These are phyloP conservation scores for Caryocar brasiliense DNA, from an alignment of 441 rosid genomes.

Conservation along the genomic window DNA sequence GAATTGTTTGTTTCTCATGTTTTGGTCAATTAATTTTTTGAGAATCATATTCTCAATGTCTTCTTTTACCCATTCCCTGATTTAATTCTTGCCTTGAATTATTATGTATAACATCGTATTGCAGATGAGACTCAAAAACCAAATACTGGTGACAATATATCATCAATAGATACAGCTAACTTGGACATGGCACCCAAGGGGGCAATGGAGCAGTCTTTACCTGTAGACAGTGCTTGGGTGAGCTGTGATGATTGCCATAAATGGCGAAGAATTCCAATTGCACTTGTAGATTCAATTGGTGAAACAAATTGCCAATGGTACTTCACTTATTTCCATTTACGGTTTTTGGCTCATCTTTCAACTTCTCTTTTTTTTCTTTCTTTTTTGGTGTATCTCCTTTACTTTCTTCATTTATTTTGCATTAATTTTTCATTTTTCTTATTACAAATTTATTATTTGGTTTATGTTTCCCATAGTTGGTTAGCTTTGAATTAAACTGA, in stretches of 20 bases:
- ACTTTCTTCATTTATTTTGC: too few relatives aligned
- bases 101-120: conserved; percentile 30
- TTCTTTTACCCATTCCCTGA: background rate
- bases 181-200: conserved; percentile 25
- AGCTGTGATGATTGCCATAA: conserved; percentile 81
- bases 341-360: conserved; percentile 10
- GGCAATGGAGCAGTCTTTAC: conserved; percentile 30
- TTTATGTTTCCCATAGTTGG: too few relatives aligned
- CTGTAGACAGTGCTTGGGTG: conserved; percentile 75
- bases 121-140: conserved; percentile 23
- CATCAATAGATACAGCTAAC: conserved; percentile 24
- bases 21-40: background rate
- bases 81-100: conserved; percentile 14
- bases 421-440: too few relatives aligned
- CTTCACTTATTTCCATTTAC: too few relatives aligned
- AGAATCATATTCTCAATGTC: background rate
- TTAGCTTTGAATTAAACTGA: too few relatives aligned
- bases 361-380: too few relatives aligned
- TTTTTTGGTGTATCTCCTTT: too few relatives aligned
- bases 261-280: conserved; percentile 88
- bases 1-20: conserved; percentile 2
- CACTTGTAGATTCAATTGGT: conserved; percentile 55
- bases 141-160: conserved; percentile 17
- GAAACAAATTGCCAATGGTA: conserved; percentile 77
- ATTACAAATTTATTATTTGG: too few relatives aligned